phyloP scores from a whole-genome alignment of 2,329 filamentous ascomycete genomes.

The Neonectria ditissima region DNA sequence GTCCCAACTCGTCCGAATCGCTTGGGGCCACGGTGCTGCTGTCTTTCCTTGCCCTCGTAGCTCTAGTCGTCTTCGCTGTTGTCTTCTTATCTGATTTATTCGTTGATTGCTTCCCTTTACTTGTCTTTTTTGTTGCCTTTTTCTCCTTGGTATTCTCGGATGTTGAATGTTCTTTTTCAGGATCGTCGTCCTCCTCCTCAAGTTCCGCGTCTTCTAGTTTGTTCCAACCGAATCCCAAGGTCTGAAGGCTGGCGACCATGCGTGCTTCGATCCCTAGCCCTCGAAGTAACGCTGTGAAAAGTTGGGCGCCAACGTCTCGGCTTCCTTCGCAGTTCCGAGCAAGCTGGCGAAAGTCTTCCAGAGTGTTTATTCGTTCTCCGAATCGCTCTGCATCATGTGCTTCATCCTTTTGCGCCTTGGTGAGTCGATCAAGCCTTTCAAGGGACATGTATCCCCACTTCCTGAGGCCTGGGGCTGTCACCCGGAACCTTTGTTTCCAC shows the following conservation, averaged over 20 bases:
- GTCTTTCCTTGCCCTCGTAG: constrained; percentile 23
- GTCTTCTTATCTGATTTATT: constrained; percentile 33
- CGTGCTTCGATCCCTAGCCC: constrained; percentile 85
- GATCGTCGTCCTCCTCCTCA: constrained; percentile 53
- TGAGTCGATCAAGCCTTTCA: constrained; percentile 78
- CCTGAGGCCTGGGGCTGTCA: constrained; percentile 83
- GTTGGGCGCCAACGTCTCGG: constrained; percentile 86
- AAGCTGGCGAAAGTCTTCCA: constrained; percentile 75
- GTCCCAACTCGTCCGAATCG: constrained; percentile 60
- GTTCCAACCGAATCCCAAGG: constrained; percentile 90
- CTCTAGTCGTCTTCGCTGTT: constrained; percentile 30
- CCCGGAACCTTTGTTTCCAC: constrained; percentile 87
- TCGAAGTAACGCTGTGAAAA: constrained; percentile 88
- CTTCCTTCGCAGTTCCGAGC: constrained; percentile 83
- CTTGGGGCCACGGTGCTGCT: constrained; percentile 36
- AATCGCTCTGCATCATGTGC: constrained; percentile 72
- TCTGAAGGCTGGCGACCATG: constrained; percentile 86
- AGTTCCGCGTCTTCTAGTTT: constrained; percentile 82
- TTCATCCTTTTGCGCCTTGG: constrained; percentile 75
- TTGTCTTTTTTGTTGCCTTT: not conserved
- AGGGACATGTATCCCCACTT: constrained; percentile 90
- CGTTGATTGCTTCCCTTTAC: constrained; percentile 8
- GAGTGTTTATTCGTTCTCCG: constrained; percentile 78
- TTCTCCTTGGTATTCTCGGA: constrained; percentile 28
- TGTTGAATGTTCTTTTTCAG: constrained; percentile 1